Base-by-base conservation (phyloP, 768 basidiomycete genomes). In the Xerocomus brunneocitrinus region DNA sequence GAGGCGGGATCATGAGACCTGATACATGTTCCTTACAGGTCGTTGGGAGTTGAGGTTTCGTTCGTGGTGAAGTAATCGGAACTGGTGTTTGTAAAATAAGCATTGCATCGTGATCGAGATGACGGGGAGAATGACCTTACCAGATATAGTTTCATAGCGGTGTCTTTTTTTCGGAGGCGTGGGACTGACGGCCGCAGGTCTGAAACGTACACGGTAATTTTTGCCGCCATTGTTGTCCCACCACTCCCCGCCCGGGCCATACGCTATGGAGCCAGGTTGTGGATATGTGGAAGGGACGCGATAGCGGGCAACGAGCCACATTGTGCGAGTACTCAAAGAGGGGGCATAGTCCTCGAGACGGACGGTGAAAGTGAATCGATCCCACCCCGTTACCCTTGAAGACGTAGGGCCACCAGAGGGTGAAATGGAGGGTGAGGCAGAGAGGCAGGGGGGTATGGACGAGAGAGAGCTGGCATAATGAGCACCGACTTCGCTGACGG, bases 151-250 rank as follows among this genome's bases (percentile, higher is more conserved):
- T n/a, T 66, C 67, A 9, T 58, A 31, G 4, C 66, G 63, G 10
- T 51, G 40, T 32, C 49, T 62, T n/a, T 7, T 48, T 6, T 34
- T 45, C 0, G 28, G 3, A 22, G 35, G 9, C 8, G 44, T 13
- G 3, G 55, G 6, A 5, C 46, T 4, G 1, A 47, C n/a, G 4
- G 52, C 6, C 7, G 47, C 50, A 9, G 61, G 31, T 48, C 70
- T 67, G 71, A 98, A 98, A 25, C 71, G 76, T 49, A 97, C 72
- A 25, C 79, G 74, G 74, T 95, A 98, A 67, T 98, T 95, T 57
- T 67, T 58, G 0, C 84, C 85, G 3, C 60, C 70, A 60, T 95
- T 95, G 66, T 93, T 95, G 72, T 98, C 95, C 95, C 95, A 98
- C 79, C 87, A 89, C 73, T 98, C 95, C 1, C 80, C 80, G 16